Base-by-base conservation (phyloP, 1,284 basidiomycete species). In the Cutaneotrichosporon sp. region DNA sequence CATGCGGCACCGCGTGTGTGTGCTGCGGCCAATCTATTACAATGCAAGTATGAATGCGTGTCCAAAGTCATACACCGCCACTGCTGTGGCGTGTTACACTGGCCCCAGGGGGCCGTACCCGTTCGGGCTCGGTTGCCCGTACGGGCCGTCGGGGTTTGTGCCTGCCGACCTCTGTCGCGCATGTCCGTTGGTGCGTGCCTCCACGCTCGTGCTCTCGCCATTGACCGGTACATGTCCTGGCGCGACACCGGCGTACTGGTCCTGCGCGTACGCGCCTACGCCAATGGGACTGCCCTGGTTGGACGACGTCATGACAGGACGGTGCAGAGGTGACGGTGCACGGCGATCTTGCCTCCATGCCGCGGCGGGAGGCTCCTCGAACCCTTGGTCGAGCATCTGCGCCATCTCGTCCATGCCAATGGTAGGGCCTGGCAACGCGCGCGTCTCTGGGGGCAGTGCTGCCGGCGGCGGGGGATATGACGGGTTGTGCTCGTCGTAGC, bases 311-410 rank as follows among this genome's bases (percentile, higher is more conserved):
- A 21, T 26, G 20, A 20, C 46, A 7, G 50, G 34, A 30, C 65
- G 51, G 37, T 66, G 63, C 33, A 68, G 56, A 14, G 65, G 66
- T 1, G 62, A 65, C 5, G 65, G 54, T 23, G 53, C 55, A 52
- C 60, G 58, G 30, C 60, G 55, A 33, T 61, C 52, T 9, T 62
- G 61, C 14, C 61, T 56, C 34, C 50, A 56, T 8, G 52, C 44
- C 1, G 61, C 52, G 10, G 56, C 14, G 8, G 40, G 9, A 55
- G 77, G 71, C 55, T 89, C 86, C 59, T 91, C 88, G 71, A 91
- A 94, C 4, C 90, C 91, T 49, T 78, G 78, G 62, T 96, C 88
- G 46, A 96, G 79, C 81, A 94, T 91, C 23, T 87, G 87, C 68
- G 91, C 87, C 60, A 96, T 77, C 67, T 93, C 88, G 23, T 83